Evolutionary conservation across 257 asterid genomes (phyloP).

Genomic region (Fraxinus excelsior): DNA sequence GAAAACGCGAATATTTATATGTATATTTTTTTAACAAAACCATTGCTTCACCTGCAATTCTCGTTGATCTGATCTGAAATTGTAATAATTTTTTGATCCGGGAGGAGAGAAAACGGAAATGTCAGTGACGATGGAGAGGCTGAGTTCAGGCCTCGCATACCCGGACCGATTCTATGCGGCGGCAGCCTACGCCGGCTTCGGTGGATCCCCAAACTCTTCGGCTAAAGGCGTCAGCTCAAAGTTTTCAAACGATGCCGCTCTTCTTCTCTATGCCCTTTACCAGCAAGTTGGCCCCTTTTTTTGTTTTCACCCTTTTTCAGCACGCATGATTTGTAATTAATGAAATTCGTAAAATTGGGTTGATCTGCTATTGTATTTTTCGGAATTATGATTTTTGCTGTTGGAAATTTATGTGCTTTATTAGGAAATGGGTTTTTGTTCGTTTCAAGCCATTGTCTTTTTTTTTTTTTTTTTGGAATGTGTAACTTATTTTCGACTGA

Average conservation of each 20-base stretch:
- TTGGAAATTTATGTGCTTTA: background rate
- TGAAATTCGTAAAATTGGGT: background rate
- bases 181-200: constrained; percentile 86
- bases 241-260: constrained; percentile 79
- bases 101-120: constrained; percentile 22
- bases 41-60: constrained; percentile 10
- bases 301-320: background rate
- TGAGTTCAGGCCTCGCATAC: constrained; percentile 82
- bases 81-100: constrained; percentile 25
- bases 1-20: too few species aligned
- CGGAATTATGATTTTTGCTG: constrained; percentile 1
- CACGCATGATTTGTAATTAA: background rate
- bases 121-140: constrained; percentile 68
- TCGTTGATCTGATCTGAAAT: constrained; percentile 46
- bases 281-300: constrained; percentile 39
- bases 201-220: constrained; percentile 73
- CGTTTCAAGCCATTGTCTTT: background rate
- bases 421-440: too few species aligned
- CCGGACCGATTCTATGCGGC: constrained; percentile 96
- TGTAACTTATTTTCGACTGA: background rate
- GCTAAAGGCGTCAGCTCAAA: constrained; percentile 71
- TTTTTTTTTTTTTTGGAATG: too few species aligned
- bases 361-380: background rate
- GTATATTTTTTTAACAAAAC: too few species aligned
- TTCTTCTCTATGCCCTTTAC: constrained; percentile 84